phyloP scores from a whole-genome alignment of 345 rosid genomes.

The Populus nigra region DNA sequence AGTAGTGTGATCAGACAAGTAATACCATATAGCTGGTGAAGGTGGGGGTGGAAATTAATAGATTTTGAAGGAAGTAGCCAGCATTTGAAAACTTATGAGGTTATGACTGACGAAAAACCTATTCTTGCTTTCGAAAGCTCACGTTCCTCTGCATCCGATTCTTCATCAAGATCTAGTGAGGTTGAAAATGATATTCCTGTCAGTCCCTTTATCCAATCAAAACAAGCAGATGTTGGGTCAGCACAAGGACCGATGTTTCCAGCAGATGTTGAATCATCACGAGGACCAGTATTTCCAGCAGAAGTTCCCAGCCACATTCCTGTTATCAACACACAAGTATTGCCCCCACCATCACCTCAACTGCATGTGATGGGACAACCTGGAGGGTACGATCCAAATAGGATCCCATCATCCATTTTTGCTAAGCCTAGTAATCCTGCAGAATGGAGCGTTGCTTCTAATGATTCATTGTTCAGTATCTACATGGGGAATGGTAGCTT shows the following conservation, averaged over 20 bases:
- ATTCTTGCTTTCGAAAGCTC: neutral
- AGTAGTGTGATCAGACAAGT: neutral
- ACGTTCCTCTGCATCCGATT: neutral
- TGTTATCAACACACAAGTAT: neutral
- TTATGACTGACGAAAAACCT: neutral
- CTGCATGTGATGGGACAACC: constrained; percentile 9
- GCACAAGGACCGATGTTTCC: too few relatives aligned
- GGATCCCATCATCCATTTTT: constrained; percentile 73
- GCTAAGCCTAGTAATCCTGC: constrained; percentile 36
- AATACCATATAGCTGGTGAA: neutral
- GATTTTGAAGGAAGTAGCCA: neutral
- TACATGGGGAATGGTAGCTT: constrained; percentile 54
- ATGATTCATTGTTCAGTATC: constrained; percentile 84
- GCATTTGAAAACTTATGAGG: neutral
- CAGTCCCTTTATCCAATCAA: neutral
- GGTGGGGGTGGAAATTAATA: neutral
- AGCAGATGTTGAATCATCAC: neutral
- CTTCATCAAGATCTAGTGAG: neutral
- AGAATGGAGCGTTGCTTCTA: constrained; percentile 91
- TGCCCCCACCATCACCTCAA: neutral
- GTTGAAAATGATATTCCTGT: neutral
- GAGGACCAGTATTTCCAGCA: neutral
- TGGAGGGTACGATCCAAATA: constrained; percentile 51
- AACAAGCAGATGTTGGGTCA: neutral
- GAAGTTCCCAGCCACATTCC: neutral